These are phyloP conservation scores for Irineochytrium annulatum DNA, from an alignment of 192 early-diverging fungal species.

Conservation along the genomic window DNA sequence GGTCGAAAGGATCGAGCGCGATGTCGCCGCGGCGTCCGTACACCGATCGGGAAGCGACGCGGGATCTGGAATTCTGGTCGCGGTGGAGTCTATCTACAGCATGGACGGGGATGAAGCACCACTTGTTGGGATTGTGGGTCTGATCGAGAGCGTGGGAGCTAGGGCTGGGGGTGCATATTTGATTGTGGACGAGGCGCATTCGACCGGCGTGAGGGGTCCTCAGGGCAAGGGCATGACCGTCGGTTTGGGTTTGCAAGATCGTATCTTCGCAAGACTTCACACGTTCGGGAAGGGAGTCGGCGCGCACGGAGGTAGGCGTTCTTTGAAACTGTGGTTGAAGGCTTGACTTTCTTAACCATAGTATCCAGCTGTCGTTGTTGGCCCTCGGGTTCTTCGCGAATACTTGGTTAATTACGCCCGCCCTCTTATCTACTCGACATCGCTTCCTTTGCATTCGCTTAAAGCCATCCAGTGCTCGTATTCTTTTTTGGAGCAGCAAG, in stretches of 20 bases:
- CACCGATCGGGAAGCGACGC: not conserved
- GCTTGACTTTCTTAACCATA: not conserved
- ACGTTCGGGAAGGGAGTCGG: constrained; percentile 84
- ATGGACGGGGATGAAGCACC: constrained; percentile 82
- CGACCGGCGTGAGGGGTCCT: constrained; percentile 70
- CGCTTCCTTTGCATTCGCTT: constrained; percentile 62
- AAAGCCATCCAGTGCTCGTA: constrained; percentile 67
- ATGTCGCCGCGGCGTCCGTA: not conserved
- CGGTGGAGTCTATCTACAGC: constrained; percentile 73
- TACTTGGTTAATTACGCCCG: constrained; percentile 81
- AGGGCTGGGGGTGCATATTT: constrained; percentile 52
- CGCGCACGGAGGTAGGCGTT: constrained; percentile 64
- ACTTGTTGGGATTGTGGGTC: constrained; percentile 56
- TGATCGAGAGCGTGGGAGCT: constrained; percentile 34
- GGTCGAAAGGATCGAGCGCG: constrained; percentile 6
- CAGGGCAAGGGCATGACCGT: constrained; percentile 65
- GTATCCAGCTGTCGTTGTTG: constrained; percentile 73
- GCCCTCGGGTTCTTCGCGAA: constrained; percentile 53
- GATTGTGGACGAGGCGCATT: constrained; percentile 81
- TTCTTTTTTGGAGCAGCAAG: constrained; percentile 47
- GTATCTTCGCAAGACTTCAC: constrained; percentile 70
- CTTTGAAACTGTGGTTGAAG: not conserved
- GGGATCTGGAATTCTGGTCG: constrained; percentile 51
- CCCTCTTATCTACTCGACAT: constrained; percentile 78
- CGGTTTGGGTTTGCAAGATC: constrained; percentile 56